These are phyloP conservation scores for Massariosphaeria phaeospora DNA, from an alignment of 495 filamentous ascomycete species.

Conservation along the genomic window DNA sequence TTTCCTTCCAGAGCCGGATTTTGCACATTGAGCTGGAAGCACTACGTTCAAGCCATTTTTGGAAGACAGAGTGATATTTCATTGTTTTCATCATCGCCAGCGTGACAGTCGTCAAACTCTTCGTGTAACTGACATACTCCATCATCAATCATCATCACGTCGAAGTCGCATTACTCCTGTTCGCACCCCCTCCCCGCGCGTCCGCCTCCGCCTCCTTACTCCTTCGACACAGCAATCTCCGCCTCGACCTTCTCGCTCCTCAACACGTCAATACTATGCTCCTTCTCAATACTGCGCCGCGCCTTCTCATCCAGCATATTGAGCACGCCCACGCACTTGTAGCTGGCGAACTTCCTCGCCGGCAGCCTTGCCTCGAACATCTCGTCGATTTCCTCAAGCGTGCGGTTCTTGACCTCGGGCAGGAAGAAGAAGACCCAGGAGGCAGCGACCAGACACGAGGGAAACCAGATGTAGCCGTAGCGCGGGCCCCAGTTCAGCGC, in stretches of 20 bases:
- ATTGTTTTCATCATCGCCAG: too few relatives aligned
- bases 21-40: too few relatives aligned
- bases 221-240: slow-evolving; percentile 14
- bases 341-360: slow-evolving; percentile 46
- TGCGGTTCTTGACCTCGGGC: slow-evolving; percentile 52
- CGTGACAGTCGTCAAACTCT: too few relatives aligned
- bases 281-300: slow-evolving; percentile 15
- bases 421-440: slow-evolving; percentile 47
- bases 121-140: too few relatives aligned
- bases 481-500: slow-evolving; percentile 53
- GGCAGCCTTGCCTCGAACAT: slow-evolving; percentile 50
- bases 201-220: too few relatives aligned
- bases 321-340: slow-evolving; percentile 40
- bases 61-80: too few relatives aligned
- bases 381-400: slow-evolving; percentile 53
- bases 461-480: slow-evolving; percentile 54
- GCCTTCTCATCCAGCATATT: slow-evolving; percentile 1
- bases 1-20: too few relatives aligned
- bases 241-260: slow-evolving; percentile 19
- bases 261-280: too few relatives aligned
- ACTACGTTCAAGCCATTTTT: too few relatives aligned
- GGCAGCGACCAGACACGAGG: slow-evolving; percentile 42
- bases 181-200: too few relatives aligned
- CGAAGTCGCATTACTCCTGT: too few relatives aligned
- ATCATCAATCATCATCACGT: too few relatives aligned